A percentile compares a stretch with the other conserved stretches of the same genome.
Evolutionary conservation across 1,284 basidiomycete species (phyloP).

Genomic region (Cryptococcus sp.): DNA sequence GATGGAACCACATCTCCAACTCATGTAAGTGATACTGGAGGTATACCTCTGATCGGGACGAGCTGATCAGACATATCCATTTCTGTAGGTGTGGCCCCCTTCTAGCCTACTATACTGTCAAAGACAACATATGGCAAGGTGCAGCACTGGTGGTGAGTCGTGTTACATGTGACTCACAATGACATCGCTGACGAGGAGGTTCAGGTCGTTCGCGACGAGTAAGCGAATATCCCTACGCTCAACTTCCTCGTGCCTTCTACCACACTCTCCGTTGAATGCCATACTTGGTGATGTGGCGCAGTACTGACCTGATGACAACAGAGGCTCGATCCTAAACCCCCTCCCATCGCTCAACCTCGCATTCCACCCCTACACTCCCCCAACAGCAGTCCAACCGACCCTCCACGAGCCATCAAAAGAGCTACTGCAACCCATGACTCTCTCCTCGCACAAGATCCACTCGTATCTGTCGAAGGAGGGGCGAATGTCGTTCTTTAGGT

Average conservation of each 20-base stretch:
- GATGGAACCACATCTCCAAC: constrained; percentile 55
- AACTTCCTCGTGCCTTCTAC: background rate
- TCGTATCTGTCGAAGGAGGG: constrained; percentile 71
- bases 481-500: constrained; percentile 91
- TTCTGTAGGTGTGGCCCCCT: constrained; percentile 67
- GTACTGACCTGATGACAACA: constrained; percentile 12
- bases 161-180: background rate
- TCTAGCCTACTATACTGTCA: constrained; percentile 84
- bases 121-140: constrained; percentile 77
- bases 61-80: background rate
- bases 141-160: constrained; percentile 76
- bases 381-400: constrained; percentile 19
- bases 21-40: constrained; percentile 45
- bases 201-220: constrained; percentile 26
- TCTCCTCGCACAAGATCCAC: constrained; percentile 73
- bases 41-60: background rate
- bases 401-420: constrained; percentile 19
- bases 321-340: constrained; percentile 72
- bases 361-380: constrained; percentile 43
- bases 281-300: too few species aligned
- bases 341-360: constrained; percentile 70
- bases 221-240: constrained; percentile 8
- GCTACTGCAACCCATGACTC: constrained; percentile 32
- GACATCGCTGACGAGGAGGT: background rate
- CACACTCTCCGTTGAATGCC: background rate